Evolutionary conservation across 169 alveolate genomes (phyloP).

Genomic region (Perkinsus chesapeaki): DNA sequence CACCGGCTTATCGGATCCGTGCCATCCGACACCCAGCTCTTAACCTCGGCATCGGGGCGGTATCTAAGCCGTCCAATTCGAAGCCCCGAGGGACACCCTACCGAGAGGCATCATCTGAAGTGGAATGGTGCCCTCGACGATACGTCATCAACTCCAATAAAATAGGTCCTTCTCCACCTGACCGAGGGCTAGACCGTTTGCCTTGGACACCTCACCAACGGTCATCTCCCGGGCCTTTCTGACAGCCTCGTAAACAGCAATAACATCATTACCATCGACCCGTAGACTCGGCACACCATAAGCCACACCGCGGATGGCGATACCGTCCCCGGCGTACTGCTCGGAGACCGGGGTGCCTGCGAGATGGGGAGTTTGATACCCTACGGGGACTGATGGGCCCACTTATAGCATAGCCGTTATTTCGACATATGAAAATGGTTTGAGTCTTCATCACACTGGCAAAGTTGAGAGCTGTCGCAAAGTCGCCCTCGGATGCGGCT

Average conservation of each 20-base stretch:
- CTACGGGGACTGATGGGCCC: too few relatives aligned
- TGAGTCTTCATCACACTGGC: constrained; percentile 83
- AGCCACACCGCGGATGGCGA: constrained; percentile 88
- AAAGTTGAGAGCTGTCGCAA: constrained; percentile 87
- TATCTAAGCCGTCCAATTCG: constrained; percentile 14
- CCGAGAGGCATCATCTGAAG: constrained; percentile 84
- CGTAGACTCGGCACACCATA: constrained; percentile 83
- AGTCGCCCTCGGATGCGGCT: constrained; percentile 96
- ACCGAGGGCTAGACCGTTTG: background rate
- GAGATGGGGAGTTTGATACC: too few relatives aligned
- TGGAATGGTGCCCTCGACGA: constrained; percentile 89
- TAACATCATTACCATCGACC: constrained; percentile 70
- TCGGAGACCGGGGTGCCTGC: constrained; percentile 77
- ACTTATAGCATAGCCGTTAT: constrained; percentile 89
- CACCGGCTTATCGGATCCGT: constrained; percentile 57
- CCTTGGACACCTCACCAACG: constrained; percentile 40
- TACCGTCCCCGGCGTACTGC: constrained; percentile 90
- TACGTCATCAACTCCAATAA: constrained; percentile 86
- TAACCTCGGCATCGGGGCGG: constrained; percentile 62
- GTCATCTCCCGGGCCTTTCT: constrained; percentile 77
- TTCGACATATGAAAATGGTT: constrained; percentile 89
- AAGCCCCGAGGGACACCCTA: constrained; percentile 78
- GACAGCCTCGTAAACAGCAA: constrained; percentile 85
- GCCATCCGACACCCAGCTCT: constrained; percentile 49
- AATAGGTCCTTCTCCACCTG: constrained; percentile 58